phyloP scores from a whole-genome alignment of 1,139 yeast species.

The Martiniozyma asiatica region DNA sequence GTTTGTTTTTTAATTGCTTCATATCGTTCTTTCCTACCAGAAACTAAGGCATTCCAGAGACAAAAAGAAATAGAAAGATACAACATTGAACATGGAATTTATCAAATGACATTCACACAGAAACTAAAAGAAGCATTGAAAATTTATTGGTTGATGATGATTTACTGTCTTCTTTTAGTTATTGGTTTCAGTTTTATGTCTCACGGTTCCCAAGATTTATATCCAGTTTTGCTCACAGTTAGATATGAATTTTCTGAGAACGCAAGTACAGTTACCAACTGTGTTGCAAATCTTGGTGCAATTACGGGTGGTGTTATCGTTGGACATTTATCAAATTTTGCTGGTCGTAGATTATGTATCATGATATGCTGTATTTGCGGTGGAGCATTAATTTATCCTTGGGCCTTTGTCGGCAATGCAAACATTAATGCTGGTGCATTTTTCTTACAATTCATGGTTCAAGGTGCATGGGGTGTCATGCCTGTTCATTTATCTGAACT shows the following conservation, averaged over 20 bases:
- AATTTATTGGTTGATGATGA: conserved; percentile 31
- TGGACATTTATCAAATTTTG: conserved; percentile 48
- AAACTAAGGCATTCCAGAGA: conserved; percentile 41
- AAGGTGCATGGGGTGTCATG: conserved; percentile 82
- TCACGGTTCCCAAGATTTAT: conserved; percentile 66
- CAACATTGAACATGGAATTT: conserved; percentile 20
- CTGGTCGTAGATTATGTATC: conserved; percentile 50
- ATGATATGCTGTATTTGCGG: conserved; percentile 54
- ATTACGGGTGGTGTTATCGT: conserved; percentile 49
- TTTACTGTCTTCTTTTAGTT: conserved; percentile 45
- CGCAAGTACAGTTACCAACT: conserved; percentile 53
- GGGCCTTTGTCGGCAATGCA: conserved; percentile 48
- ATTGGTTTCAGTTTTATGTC: conserved; percentile 58
- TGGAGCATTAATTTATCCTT: conserved; percentile 49
- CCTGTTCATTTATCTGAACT: conserved; percentile 71
- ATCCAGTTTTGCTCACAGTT: conserved; percentile 48
- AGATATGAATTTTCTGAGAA: conserved; percentile 40
- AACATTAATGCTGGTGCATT: conserved; percentile 70
- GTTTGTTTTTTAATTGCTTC: conserved; percentile 44
- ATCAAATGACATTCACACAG: conserved; percentile 18
- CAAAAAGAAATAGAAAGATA: conserved; percentile 23
- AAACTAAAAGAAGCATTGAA: conserved; percentile 24
- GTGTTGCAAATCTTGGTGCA: conserved; percentile 64
- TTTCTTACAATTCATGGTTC: conserved; percentile 70
- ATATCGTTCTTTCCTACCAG: conserved; percentile 47